Evolutionary conservation across 129 eudicot genomes (phyloP).

Genomic region (Silybum marianum): DNA sequence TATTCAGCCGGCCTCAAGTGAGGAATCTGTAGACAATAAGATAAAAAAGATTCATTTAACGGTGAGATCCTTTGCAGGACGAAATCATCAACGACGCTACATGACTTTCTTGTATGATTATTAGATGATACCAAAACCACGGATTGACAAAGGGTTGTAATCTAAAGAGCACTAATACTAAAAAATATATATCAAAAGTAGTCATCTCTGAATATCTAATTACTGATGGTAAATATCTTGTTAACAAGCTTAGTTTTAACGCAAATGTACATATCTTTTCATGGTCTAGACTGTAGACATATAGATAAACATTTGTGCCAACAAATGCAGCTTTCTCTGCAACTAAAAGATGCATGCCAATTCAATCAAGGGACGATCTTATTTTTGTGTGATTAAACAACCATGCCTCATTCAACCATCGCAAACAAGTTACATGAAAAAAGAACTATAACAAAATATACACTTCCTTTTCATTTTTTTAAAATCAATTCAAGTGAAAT

Average conservation of each 20-base stretch:
- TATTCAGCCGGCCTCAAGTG: constrained; percentile 74
- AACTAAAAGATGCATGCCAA: too few relatives aligned
- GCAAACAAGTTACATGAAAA: too few relatives aligned
- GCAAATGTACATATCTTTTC: neutral
- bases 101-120: neutral
- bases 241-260: neutral
- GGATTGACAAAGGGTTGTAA: too few relatives aligned
- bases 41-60: neutral
- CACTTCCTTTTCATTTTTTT: neutral
- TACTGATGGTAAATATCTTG: neutral
- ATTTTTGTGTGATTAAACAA: too few relatives aligned
- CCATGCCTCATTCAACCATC: too few relatives aligned
- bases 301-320: too few relatives aligned
- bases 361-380: too few relatives aligned
- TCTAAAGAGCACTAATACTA: neutral
- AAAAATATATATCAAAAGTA: neutral
- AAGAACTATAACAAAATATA: too few relatives aligned
- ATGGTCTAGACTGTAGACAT: neutral
- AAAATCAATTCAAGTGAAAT: neutral
- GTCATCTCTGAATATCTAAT: neutral
- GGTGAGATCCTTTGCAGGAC: neutral
- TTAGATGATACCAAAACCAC: neutral
- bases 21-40: constrained; percentile 50
- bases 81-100: neutral
- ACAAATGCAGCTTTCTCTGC: too few relatives aligned